These are phyloP conservation scores for Termitomyces sp. DNA, from an alignment of 768 basidiomycete species.

Conservation along the genomic window DNA sequence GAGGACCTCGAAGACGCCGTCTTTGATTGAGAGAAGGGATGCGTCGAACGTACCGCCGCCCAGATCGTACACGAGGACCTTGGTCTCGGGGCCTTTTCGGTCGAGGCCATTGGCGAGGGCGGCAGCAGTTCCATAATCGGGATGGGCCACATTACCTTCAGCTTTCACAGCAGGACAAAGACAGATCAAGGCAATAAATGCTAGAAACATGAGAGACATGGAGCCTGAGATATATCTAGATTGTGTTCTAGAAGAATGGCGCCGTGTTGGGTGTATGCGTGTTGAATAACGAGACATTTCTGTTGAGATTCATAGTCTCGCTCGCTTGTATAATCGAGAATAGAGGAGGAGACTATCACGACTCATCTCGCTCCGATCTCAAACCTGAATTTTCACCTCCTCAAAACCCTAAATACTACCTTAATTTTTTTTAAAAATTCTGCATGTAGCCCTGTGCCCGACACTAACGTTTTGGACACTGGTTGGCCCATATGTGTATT, in stretches of 20 bases:
- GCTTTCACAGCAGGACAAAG: slow-evolving; percentile 57
- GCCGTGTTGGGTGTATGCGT: slow-evolving; percentile 7
- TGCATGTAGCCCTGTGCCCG: no score
- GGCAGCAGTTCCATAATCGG: slow-evolving; percentile 69
- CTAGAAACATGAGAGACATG: slow-evolving; percentile 40
- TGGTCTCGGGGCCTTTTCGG: slow-evolving; percentile 51
- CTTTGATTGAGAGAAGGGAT: slow-evolving; percentile 62
- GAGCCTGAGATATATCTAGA: slow-evolving; percentile 26
- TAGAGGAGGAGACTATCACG: background rate
- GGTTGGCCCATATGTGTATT: no score
- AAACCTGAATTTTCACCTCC: no score
- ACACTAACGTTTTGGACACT: no score
- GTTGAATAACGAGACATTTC: slow-evolving; percentile 10
- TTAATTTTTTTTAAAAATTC: no score
- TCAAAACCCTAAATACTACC: no score
- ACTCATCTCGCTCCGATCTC: no score
- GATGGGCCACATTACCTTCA: no score
- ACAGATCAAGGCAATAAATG: slow-evolving; percentile 58
- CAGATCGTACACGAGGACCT: slow-evolving; percentile 66
- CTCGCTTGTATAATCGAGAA: background rate
- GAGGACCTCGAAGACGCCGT: slow-evolving; percentile 67
- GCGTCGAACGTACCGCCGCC: slow-evolving; percentile 75
- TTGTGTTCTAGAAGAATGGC: slow-evolving; percentile 5
- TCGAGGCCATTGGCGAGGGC: slow-evolving; percentile 68
- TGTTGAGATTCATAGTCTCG: background rate